Conservation (phyloP, 108 stramenopile species). For the Epithemia pelagica region DNA sequence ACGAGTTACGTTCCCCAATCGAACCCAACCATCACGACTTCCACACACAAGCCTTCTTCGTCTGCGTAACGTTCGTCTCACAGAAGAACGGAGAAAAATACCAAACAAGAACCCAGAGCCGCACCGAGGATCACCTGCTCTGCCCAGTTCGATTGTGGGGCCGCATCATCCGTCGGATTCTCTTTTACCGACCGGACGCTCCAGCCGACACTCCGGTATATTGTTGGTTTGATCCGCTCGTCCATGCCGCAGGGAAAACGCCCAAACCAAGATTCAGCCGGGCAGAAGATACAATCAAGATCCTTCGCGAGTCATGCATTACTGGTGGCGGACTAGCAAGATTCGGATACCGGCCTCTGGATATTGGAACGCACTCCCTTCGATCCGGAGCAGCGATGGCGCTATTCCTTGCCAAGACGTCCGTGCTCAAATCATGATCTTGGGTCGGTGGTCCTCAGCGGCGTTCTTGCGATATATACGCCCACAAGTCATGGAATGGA, state of each 20-base stretch:
- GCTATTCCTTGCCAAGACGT: neutral
- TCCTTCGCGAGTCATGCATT: neutral
- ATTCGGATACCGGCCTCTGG: neutral
- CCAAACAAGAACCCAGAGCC: neutral
- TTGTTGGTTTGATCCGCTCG: neutral
- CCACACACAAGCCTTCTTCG: neutral
- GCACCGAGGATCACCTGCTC: neutral
- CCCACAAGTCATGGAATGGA: neutral
- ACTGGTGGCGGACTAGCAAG: neutral
- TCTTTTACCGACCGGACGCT: neutral
- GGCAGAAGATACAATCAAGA: neutral
- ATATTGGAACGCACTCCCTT: conserved; percentile 1
- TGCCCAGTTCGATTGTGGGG: neutral
- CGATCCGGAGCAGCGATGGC: conserved; percentile 1
- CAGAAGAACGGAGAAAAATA: neutral
- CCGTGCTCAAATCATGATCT: neutral
- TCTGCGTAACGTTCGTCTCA: neutral
- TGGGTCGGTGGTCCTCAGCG: neutral
- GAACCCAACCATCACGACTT: neutral
- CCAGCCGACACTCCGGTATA: neutral
- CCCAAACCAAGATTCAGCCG: neutral
- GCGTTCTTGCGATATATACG: conserved; percentile 2
- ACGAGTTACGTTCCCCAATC: neutral
- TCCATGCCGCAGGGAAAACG: neutral
- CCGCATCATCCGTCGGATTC: neutral